Base-by-base conservation (phyloP, 139 green algal genomes). In the Spirogloea muscicola region DNA sequence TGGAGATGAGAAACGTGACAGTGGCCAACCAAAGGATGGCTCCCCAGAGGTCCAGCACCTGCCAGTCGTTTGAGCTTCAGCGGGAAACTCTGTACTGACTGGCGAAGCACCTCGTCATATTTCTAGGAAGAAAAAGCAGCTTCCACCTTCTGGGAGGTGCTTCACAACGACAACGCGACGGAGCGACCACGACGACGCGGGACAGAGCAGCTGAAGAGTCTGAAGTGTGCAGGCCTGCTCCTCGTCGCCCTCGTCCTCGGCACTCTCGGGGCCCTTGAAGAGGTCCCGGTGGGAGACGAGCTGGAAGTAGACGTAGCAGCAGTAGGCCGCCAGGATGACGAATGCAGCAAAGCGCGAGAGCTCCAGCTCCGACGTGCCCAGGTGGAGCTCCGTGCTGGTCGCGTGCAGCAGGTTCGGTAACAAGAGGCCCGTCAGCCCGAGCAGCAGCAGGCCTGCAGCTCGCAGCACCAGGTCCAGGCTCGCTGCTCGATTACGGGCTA, bases 291-390 rank as follows among this genome's bases (percentile, higher is more conserved):
- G 78, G 0, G 58, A 73, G 37, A 83, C 51, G 40, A 83, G 75
- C 73, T 93, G 89, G 68, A 93, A 93, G 33, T 88, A 61, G 36
- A 93, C 61, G 76, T 86, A 93, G 37, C 82, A 49, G 36, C 57
- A 55, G 65, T 93, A 93, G 34, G 80, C 85, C 4, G 86, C n/a
- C 18, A 93, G 81, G 74, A 93, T 77, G 29, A 91, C 76, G 21
- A 89, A n/a, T 27, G 70, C 83, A 63, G 87, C 84, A 74, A 91
- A 89, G 37, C 89, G 79, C 1, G 73, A 85, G 4, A 87, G 69
- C 13, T 18, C 41, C 21, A 86, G 49, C 44, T 71, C 62, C 6
- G 41, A 70, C 0, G 1, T 65, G 43, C 44, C 55, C 25, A 65
- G 72, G 65, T 79, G 57, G 13, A 84, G 39, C 68, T 85, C 79